These are phyloP conservation scores for Crassisporium funariophilum DNA, from an alignment of 768 basidiomycete species.

Conservation along the genomic window DNA sequence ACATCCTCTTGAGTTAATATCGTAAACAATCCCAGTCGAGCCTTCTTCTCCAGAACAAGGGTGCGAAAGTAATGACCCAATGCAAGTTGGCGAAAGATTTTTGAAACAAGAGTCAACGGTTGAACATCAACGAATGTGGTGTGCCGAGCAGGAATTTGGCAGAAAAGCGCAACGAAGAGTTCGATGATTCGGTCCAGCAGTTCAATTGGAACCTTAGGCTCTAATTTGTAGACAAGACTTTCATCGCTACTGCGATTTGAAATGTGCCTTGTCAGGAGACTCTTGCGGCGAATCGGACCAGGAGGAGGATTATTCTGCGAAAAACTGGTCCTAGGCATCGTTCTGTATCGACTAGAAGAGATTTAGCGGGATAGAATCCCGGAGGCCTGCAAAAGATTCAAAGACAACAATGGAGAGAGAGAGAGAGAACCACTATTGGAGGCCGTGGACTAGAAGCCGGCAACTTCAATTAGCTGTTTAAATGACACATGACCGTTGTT, in stretches of 20 bases:
- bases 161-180: slow-evolving; percentile 20
- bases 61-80: slow-evolving; percentile 39
- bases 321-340: slow-evolving; percentile 2
- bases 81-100: slow-evolving; percentile 42
- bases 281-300: slow-evolving; percentile 2
- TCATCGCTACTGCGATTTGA: background rate
- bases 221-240: slow-evolving; percentile 1
- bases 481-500: too few species aligned
- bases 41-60: slow-evolving; percentile 27
- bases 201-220: slow-evolving; percentile 37
- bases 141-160: slow-evolving; percentile 9
- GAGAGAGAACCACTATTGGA: too few species aligned
- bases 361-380: too few species aligned
- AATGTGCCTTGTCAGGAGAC: slow-evolving; percentile 3
- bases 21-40: background rate
- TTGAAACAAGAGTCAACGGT: slow-evolving; percentile 43
- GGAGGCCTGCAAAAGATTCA: too few species aligned
- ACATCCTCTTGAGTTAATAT: background rate
- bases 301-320: background rate
- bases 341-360: too few species aligned
- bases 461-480: too few species aligned
- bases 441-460: too few species aligned
- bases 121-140: slow-evolving; percentile 34
- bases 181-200: slow-evolving; percentile 38
- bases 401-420: too few species aligned